phyloP scores from a whole-genome alignment of 345 rosid species.

The Diplotaxis tenuifolia region DNA sequence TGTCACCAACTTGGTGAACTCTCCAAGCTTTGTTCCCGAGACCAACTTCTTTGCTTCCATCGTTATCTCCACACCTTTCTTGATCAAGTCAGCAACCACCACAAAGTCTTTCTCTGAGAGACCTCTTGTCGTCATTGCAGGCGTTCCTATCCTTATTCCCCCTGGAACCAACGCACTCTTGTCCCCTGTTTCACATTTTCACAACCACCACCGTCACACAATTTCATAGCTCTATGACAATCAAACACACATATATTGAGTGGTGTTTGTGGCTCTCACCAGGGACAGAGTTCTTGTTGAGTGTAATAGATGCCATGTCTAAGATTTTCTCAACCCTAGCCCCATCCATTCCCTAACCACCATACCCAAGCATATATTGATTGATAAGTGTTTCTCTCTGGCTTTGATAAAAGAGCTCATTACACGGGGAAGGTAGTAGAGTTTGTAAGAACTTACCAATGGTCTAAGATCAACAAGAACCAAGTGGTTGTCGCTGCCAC shows the following conservation, averaged over 20 bases:
- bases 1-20: constrained; percentile 62
- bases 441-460: constrained; percentile 48
- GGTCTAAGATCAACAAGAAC: constrained; percentile 91
- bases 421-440: background rate
- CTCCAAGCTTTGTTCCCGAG: constrained; percentile 73
- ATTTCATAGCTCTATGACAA: background rate
- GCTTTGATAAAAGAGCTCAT: background rate
- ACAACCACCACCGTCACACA: background rate
- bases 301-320: constrained; percentile 89
- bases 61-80: constrained; percentile 77
- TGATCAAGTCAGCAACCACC: constrained; percentile 67
- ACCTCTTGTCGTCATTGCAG: constrained; percentile 95
- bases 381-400: background rate
- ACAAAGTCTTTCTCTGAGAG: constrained; percentile 69
- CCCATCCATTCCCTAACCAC: constrained; percentile 76
- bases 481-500: constrained; percentile 89
- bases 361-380: background rate
- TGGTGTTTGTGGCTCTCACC: constrained; percentile 40
- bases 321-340: constrained; percentile 92
- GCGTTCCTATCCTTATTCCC: constrained; percentile 89
- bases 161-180: constrained; percentile 90
- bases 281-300: constrained; percentile 92
- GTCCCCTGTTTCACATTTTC: constrained; percentile 53
- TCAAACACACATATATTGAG: background rate
- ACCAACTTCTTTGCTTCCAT: constrained; percentile 56